Percentiles rank a stretch among this genome's conserved stretches.
Evolutionary conservation across 2,329 filamentous ascomycete species (phyloP).

Genomic region (Zasmidium citrigriseum): DNA sequence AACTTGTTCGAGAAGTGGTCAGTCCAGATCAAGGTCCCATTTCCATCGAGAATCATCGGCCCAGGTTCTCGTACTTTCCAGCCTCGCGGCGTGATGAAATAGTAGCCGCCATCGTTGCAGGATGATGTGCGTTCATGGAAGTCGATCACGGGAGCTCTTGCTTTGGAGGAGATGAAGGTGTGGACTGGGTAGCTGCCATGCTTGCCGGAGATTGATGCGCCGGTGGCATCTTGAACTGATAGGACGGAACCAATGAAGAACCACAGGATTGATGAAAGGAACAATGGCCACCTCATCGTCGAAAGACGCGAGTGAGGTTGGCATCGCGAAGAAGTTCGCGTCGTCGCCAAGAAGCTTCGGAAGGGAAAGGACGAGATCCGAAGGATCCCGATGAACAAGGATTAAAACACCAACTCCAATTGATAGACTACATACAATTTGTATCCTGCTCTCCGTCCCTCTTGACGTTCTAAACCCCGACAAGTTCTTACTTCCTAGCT

Average conservation of each 20-base stretch:
- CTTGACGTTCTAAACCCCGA: too few relatives aligned
- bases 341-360: not conserved
- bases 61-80: constrained; percentile 21
- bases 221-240: not conserved
- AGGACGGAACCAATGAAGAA: not conserved
- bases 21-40: constrained; percentile 28
- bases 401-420: too few relatives aligned
- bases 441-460: too few relatives aligned
- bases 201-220: not conserved
- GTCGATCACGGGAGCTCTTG: constrained; percentile 20
- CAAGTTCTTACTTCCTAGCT: too few relatives aligned
- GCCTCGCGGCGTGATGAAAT: constrained; percentile 30
- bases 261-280: not conserved
- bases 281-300: not conserved
- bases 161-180: constrained; percentile 15
- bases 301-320: not conserved
- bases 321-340: not conserved
- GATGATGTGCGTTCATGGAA: constrained; percentile 11
- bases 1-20: constrained; percentile 24
- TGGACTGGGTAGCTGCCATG: constrained; percentile 14
- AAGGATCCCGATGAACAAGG: too few relatives aligned
- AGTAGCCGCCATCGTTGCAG: constrained; percentile 19
- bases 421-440: too few relatives aligned
- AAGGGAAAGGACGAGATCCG: too few relatives aligned
- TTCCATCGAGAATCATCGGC: constrained; percentile 29